Percentiles rank a stretch among this genome's conserved stretches.
Evolutionary conservation across 805 yeast species (phyloP).

Genomic region (Wickerhamiella siamensis): DNA sequence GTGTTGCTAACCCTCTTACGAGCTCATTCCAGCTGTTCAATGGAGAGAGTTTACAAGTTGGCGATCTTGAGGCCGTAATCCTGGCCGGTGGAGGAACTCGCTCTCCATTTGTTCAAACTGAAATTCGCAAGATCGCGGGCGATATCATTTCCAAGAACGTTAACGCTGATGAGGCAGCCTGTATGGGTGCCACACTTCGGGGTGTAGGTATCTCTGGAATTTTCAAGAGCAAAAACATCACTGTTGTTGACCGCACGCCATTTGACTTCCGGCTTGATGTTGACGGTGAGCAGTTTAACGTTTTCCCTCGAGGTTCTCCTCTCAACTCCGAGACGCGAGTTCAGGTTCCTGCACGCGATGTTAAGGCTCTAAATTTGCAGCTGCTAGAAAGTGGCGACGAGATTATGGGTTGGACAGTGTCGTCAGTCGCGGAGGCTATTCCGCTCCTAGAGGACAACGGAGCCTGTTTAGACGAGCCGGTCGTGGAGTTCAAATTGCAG

Average conservation of each 20-base stretch:
- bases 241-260: conserved; percentile 41
- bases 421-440: conserved; percentile 15
- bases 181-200: conserved; percentile 73
- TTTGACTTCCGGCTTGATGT: conserved; percentile 36
- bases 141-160: conserved; percentile 62
- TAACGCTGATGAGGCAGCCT: conserved; percentile 92
- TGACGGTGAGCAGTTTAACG: conserved; percentile 26
- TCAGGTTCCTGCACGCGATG: conserved; percentile 12
- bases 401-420: conserved; percentile 20
- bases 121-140: conserved; percentile 36
- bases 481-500: conserved; percentile 10
- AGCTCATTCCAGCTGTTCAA: conserved; percentile 33
- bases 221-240: conserved; percentile 48
- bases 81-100: conserved; percentile 85
- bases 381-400: conserved; percentile 29
- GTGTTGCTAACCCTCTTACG: conserved; percentile 39
- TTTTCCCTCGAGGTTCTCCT: conserved; percentile 18
- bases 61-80: conserved; percentile 48
- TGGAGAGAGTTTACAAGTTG: conserved; percentile 18
- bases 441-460: conserved; percentile 20
- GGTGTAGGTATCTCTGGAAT: conserved; percentile 63
- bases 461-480: conserved; percentile 10
- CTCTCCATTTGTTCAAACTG: conserved; percentile 59
- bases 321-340: conserved; percentile 24
- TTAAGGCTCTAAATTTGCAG: conserved; percentile 25